These are phyloP conservation scores for Babesia bigemina DNA, from an alignment of 169 alveolate species.

Conservation along the genomic window DNA sequence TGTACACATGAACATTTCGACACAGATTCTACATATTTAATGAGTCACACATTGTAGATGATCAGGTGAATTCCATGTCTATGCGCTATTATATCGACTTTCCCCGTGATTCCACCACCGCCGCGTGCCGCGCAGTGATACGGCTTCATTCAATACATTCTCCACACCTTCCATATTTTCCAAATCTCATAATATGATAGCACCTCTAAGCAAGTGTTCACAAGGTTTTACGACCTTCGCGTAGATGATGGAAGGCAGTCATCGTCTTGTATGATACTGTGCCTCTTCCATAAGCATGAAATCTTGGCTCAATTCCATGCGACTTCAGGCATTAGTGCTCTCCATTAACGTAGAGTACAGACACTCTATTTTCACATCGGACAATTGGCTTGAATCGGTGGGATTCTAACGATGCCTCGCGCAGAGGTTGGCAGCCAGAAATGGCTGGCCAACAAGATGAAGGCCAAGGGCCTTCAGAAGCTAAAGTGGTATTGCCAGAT, in stretches of 20 bases:
- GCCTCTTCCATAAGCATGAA: too few relatives aligned
- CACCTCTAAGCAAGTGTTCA: too few relatives aligned
- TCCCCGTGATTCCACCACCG: background rate
- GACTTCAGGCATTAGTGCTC: too few relatives aligned
- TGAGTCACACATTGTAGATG: background rate
- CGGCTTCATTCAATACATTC: too few relatives aligned
- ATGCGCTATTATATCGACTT: background rate
- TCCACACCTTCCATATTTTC: too few relatives aligned
- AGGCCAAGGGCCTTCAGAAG: conserved; percentile 92
- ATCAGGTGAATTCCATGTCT: background rate
- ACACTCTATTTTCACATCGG: background rate
- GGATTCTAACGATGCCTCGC: conserved; percentile 75
- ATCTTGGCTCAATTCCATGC: too few relatives aligned
- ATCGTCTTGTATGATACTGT: too few relatives aligned
- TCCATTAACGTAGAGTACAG: too few relatives aligned
- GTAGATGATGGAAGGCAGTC: too few relatives aligned
- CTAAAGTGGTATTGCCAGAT: conserved; percentile 94
- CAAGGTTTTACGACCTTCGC: too few relatives aligned
- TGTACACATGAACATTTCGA: conserved; percentile 43
- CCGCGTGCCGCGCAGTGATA: too few relatives aligned
- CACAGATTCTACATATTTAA: background rate
- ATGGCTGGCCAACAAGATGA: conserved; percentile 93
- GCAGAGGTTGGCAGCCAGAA: conserved; percentile 92
- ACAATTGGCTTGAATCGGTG: background rate
- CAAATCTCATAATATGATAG: too few relatives aligned